Conservation (phyloP, 331 rosid species). For the Spiraea crenata region DNA sequence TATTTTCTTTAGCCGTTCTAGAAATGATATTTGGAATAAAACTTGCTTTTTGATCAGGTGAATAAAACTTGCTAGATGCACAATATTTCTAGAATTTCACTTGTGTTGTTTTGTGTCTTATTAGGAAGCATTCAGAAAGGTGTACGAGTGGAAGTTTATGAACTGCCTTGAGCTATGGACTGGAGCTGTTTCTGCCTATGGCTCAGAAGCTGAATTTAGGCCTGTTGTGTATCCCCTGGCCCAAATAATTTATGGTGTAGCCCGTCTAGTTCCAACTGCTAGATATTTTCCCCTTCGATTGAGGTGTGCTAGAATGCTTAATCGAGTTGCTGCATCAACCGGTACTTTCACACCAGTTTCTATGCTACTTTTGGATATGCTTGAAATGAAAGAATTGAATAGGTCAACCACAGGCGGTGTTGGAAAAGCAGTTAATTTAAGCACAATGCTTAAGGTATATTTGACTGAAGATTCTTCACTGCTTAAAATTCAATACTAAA, state of each 20-base stretch:
- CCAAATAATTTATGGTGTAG: conserved; percentile 83
- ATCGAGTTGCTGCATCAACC: conserved; percentile 66
- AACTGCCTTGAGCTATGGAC: conserved; percentile 96
- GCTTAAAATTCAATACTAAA: conserved; percentile 11
- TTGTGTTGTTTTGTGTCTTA: conserved; percentile 28
- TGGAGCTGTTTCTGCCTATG: conserved; percentile 66
- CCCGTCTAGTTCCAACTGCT: conserved; percentile 89
- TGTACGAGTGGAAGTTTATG: conserved; percentile 89
- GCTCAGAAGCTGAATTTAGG: conserved; percentile 69
- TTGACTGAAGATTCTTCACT: conserved; percentile 4
- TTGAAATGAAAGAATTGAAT: conserved; percentile 91
- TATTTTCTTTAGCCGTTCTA: not conserved
- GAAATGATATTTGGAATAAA: not conserved
- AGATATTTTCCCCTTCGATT: conserved; percentile 80
- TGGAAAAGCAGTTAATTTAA: conserved; percentile 87
- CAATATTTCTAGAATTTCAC: conserved; percentile 16
- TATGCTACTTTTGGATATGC: conserved; percentile 89
- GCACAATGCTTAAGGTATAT: conserved; percentile 67
- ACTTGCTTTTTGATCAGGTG: too few species aligned
- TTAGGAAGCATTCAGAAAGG: conserved; percentile 92
- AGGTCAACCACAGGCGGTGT: conserved; percentile 77
- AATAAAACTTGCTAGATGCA: not conserved
- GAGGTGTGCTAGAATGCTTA: conserved; percentile 81
- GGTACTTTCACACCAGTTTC: conserved; percentile 73
- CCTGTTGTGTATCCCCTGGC: conserved; percentile 85